A percentile compares a stretch with the other conserved stretches of the same genome.
These are phyloP conservation scores for Paecilomyces fulvus DNA, from an alignment of 2,329 filamentous ascomycete genomes.

Conservation along the genomic window DNA sequence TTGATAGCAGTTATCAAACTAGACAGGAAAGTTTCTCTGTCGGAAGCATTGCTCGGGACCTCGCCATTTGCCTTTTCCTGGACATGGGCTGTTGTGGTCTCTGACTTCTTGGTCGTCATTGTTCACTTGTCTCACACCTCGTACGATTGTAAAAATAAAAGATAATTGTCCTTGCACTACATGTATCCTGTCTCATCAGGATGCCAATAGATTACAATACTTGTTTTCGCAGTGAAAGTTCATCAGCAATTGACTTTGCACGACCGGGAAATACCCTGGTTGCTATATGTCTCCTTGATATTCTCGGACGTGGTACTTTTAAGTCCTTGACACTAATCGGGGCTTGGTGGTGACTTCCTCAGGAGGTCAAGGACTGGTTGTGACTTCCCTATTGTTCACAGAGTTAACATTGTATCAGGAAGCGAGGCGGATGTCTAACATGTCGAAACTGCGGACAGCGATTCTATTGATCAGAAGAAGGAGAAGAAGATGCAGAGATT, in stretches of 20 bases:
- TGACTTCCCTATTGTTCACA: background rate
- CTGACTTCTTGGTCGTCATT: no score
- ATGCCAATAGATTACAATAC: background rate
- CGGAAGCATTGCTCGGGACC: constrained; percentile 1
- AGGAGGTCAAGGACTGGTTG: background rate
- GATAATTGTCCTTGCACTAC: no score
- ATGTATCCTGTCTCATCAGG: background rate
- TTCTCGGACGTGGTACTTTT: no score
- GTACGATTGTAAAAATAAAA: no score
- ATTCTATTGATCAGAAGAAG: constrained; percentile 7
- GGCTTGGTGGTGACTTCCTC: constrained; percentile 14
- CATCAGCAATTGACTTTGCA: background rate
- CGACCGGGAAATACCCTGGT: background rate
- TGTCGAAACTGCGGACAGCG: constrained; percentile 20
- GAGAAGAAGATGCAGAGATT: constrained; percentile 19
- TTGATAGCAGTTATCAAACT: constrained; percentile 21
- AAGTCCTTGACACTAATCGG: constrained; percentile 22
- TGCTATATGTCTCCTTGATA: background rate
- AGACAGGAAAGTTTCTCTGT: constrained; percentile 5
- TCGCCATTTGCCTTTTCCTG: no score
- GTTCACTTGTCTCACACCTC: no score
- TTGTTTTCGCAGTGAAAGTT: background rate
- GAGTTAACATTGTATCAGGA: background rate
- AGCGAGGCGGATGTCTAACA: constrained; percentile 16
- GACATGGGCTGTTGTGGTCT: no score